Conservation (phyloP, 352 stramenopile species). For the Phytophthora pistaciae region DNA sequence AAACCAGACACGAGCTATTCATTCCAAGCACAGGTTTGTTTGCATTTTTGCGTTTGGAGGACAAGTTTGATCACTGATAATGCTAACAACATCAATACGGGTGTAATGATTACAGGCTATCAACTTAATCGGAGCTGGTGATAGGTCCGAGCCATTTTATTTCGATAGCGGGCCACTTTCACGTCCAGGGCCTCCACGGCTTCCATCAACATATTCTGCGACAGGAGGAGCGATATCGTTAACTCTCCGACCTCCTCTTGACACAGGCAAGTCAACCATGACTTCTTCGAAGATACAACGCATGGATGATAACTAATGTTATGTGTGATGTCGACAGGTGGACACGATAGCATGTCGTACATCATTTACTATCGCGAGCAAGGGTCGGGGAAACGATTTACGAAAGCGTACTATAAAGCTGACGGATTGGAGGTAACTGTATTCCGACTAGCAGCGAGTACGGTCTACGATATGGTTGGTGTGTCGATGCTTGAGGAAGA, state of each 20-base stretch:
- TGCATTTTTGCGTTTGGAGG: background rate
- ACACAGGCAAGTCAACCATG: constrained; percentile 38
- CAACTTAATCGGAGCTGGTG: constrained; percentile 51
- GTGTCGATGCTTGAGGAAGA: constrained; percentile 34
- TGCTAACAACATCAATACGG: background rate
- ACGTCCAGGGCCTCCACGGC: constrained; percentile 47
- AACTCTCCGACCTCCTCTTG: constrained; percentile 44
- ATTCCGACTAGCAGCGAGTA: constrained; percentile 53
- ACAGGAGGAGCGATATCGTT: constrained; percentile 56
- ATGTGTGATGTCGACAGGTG: constrained; percentile 28
- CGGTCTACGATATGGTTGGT: constrained; percentile 63
- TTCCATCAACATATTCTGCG: constrained; percentile 17
- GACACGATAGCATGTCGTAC: constrained; percentile 40
- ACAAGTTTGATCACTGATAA: background rate
- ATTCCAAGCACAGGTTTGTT: constrained; percentile 48
- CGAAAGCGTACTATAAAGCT: constrained; percentile 28
- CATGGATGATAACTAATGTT: too few relatives aligned
- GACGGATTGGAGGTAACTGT: constrained; percentile 32
- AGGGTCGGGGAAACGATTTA: constrained; percentile 27
- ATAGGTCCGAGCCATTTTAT: constrained; percentile 35
- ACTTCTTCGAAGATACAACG: too few relatives aligned
- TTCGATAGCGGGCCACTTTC: constrained; percentile 49
- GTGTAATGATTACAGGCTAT: constrained; percentile 32
- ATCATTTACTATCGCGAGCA: constrained; percentile 46
- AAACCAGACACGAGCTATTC: constrained; percentile 46